Evolutionary conservation across 305 asterid genomes (phyloP), one percentile per base, ranked within the genome.

Genomic region (Galium porrigens): DNA sequence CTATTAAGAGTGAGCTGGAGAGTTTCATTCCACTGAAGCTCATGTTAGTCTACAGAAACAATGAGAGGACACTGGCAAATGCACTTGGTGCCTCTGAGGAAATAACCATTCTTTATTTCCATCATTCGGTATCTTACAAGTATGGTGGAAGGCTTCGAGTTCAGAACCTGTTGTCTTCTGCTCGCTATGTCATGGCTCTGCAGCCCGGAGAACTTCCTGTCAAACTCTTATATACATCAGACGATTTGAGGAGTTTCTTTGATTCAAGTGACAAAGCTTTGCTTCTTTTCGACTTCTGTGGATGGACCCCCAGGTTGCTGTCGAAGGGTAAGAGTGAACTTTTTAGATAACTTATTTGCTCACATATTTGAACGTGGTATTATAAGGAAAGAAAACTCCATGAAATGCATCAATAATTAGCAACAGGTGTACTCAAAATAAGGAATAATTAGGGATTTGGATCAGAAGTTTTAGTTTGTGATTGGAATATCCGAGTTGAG

Each of bases 261-360:
- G 79, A 73, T 76, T 87, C 96, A 77, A 83, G 94, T 54, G 99
- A 89, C 78, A 92, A 85, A 82, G 84, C 87, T 73, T 78, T 92
- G 70, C 77, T 92, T 82, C 95, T 92, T 64, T 73, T 76, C 48
- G 96, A 92, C 37, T 82, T 85, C 68, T 92, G 96, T 84, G 96
- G 94, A 70, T 92, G 99, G 99, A 81, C 88, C 64, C 81, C 81
- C 49, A 81, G 73, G 52, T 77, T 92, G 82, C 74, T 89, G 69
- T 76, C 83, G 41, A 68, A 29, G 72, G 80, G 82, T 49, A 74
- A 66, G 66, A 74, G 10, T 78, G 63, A 76, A 71, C 77, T 44
- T 79, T 63, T 37, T 80, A 92, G 86, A 79, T 64, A 70, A 54
- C 66, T 22, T 49, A 54, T 32, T 41, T 39, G 32, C 59, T 57